Evolutionary conservation across 2,329 filamentous ascomycete species (phyloP).

Genomic region (Neopestalotiopsis sp.): DNA sequence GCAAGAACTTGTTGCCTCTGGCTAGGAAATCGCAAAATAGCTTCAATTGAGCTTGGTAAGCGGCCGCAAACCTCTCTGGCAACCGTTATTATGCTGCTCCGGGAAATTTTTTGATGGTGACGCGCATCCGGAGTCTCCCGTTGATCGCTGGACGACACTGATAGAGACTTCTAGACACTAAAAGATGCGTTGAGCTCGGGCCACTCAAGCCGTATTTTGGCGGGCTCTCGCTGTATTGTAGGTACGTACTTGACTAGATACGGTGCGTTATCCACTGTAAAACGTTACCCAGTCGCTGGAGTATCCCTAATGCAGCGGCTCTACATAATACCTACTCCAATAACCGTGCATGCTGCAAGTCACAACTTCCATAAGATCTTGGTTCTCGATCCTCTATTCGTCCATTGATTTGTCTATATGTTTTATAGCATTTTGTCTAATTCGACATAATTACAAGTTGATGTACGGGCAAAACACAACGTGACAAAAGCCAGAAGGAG

Average conservation of each 20-base stretch:
- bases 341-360: not conserved
- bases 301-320: not conserved
- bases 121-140: not conserved
- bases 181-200: not conserved
- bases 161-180: not conserved
- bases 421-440: not conserved
- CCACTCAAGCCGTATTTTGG: not conserved
- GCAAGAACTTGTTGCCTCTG: not conserved
- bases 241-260: not conserved
- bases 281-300: not conserved
- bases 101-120: not conserved
- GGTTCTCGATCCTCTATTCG: not conserved
- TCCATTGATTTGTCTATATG: not conserved
- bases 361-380: not conserved
- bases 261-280: not conserved
- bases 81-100: not conserved
- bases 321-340: not conserved
- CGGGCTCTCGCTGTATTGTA: not conserved
- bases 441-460: not conserved
- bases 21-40: slow-evolving; percentile 3
- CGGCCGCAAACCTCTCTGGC: not conserved
- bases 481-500: too few species aligned
- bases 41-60: slow-evolving; percentile 12
- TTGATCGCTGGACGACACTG: not conserved
- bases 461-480: too few species aligned